Evolutionary conservation across 495 filamentous ascomycete genomes (phyloP).

Genomic region (Oleoguttula mirabilis): DNA sequence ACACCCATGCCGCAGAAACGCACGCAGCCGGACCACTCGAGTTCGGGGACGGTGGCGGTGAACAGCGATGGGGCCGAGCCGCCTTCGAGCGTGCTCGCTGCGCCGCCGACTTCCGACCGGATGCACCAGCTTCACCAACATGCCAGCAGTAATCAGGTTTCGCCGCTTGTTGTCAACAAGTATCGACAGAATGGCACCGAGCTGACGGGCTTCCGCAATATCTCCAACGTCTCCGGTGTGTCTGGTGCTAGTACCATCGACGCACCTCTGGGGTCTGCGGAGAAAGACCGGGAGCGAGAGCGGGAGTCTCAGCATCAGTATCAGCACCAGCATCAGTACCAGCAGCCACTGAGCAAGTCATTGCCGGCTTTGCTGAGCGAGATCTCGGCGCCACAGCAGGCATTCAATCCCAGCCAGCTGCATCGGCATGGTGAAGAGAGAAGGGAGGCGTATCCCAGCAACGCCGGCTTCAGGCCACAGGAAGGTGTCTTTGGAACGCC

Average conservation of each 20-base stretch:
- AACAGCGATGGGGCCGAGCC: neutral
- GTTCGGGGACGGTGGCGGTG: conserved; percentile 1
- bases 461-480: too few relatives aligned
- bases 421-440: too few relatives aligned
- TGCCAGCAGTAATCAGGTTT: neutral
- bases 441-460: too few relatives aligned
- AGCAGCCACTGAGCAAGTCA: too few relatives aligned
- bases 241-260: conserved; percentile 21
- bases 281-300: too few relatives aligned
- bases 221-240: conserved; percentile 9
- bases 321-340: too few relatives aligned
- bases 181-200: conserved; percentile 1
- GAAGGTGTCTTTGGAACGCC: too few relatives aligned
- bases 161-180: conserved; percentile 5
- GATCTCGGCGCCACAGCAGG: too few relatives aligned
- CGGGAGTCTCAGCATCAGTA: too few relatives aligned
- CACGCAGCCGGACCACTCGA: neutral
- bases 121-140: neutral
- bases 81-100: conserved; percentile 7
- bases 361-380: too few relatives aligned
- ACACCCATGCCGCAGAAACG: conserved; percentile 13
- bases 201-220: conserved; percentile 7
- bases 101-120: conserved; percentile 3
- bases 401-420: too few relatives aligned
- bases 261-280: too few relatives aligned